Conservation (phyloP, 345 rosid genomes). For the Hibiscus trionum region DNA sequence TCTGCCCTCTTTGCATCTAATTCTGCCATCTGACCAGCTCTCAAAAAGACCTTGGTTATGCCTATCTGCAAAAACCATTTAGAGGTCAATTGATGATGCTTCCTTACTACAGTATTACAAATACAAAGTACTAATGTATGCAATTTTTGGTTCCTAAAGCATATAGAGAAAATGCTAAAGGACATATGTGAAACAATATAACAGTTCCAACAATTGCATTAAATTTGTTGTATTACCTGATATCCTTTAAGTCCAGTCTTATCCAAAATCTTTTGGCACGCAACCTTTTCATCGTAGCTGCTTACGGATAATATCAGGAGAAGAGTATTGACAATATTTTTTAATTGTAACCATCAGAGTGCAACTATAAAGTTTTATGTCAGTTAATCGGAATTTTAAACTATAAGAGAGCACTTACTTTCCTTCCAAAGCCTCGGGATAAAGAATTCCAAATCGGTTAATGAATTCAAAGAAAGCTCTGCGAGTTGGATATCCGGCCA, state of each 20-base stretch:
- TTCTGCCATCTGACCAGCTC: constrained; percentile 99
- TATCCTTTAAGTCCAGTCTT: constrained; percentile 81
- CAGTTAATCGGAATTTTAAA: not conserved
- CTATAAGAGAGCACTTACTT: constrained; percentile 42
- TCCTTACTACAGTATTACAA: not conserved
- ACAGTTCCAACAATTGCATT: constrained; percentile 9
- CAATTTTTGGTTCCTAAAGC: not conserved
- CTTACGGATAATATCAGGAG: constrained; percentile 15
- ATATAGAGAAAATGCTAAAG: not conserved
- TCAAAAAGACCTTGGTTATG: constrained; percentile 83
- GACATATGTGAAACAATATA: not conserved
- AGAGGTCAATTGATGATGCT: constrained; percentile 5
- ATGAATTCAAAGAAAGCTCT: constrained; percentile 81
- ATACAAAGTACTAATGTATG: not conserved
- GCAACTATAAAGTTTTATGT: not conserved
- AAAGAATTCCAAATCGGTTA: constrained; percentile 87
- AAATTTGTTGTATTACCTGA: constrained; percentile 46
- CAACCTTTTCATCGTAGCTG: constrained; percentile 82
- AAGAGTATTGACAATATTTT: constrained; percentile 10
- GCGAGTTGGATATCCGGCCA: constrained; percentile 98
- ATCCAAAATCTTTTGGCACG: constrained; percentile 67
- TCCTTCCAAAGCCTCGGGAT: constrained; percentile 59
- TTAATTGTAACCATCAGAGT: constrained; percentile 13
- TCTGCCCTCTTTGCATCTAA: constrained; percentile 79
- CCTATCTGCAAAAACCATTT: constrained; percentile 59